Conservation (phyloP, 2,329 filamentous ascomycete species). For the Curvularia verruculosa region DNA sequence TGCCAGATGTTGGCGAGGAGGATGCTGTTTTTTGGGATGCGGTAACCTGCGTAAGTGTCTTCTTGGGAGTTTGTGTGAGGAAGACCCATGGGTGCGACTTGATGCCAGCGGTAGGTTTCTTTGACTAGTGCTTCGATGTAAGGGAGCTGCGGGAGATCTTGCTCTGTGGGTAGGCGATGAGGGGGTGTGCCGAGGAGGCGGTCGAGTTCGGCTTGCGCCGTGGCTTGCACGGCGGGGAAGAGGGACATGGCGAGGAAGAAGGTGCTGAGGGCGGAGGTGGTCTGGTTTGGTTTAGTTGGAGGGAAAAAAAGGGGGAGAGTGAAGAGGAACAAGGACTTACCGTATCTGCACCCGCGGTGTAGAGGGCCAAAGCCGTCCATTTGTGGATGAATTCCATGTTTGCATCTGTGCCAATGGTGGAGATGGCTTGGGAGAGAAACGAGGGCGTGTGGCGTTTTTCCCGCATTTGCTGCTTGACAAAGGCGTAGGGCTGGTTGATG, state of each 20-base stretch:
- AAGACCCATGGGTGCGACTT: constrained; percentile 39
- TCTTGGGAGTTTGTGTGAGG: constrained; percentile 42
- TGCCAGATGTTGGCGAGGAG: constrained; percentile 50
- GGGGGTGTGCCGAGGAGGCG: constrained; percentile 51
- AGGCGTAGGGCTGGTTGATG: constrained; percentile 51
- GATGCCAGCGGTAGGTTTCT: constrained; percentile 54
- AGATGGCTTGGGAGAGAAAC: constrained; percentile 50
- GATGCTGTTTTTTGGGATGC: constrained; percentile 51
- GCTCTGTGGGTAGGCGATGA: constrained; percentile 56
- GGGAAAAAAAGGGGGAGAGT: neutral
- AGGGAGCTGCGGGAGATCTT: constrained; percentile 53
- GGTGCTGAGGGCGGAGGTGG: constrained; percentile 48
- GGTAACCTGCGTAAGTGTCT: constrained; percentile 46
- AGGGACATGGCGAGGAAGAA: constrained; percentile 62
- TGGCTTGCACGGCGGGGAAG: constrained; percentile 55
- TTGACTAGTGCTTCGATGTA: constrained; percentile 44
- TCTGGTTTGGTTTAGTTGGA: constrained; percentile 29
- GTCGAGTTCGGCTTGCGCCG: constrained; percentile 57
- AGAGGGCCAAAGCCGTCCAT: constrained; percentile 53
- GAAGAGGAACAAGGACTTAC: constrained; percentile 24
- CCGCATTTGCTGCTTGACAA: constrained; percentile 52
- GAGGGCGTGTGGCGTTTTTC: constrained; percentile 42
- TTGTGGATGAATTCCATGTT: constrained; percentile 48
- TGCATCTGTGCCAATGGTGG: constrained; percentile 35
- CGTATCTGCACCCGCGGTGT: constrained; percentile 53